Base-by-base conservation (phyloP, 139 green algal species). In the Chlamydomonas eustigma region DNA sequence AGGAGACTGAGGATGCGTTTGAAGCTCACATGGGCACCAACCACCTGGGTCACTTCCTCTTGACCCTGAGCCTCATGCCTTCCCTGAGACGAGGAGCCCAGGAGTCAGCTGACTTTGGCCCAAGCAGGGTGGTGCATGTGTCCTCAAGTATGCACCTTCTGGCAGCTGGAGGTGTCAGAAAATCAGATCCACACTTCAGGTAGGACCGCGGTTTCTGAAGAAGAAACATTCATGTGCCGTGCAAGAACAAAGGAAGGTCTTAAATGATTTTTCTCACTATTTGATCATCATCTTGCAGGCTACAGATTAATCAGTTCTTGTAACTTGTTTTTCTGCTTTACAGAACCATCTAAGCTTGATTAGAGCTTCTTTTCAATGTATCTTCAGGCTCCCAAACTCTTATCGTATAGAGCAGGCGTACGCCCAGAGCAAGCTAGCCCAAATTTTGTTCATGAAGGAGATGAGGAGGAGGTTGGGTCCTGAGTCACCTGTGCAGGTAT, bases 1-100 rank as follows among this genome's bases (percentile, higher is more conserved):
- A n/a, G n/a, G 73, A 84, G 37, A 94, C 88, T 0, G 4, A 25
- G 1, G 89, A 94, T 69, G 92, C 91, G 3, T 88, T 93, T 64
- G 92, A 97, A 74, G 44, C 80, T 25, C 92, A 97, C 82, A 88
- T 95, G 82, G 89, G 82, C 8, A 91, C 84, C 66, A 97, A 97
- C 87, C 84, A 94, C 83, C 74, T 97, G 33, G 87, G 84, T 12
- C 90, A 92, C 73, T 95, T 92, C 79, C 83, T 94, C 50, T 83
- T 97, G 25, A 93, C 89, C 0, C 24, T 34, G 18, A 31, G 5
- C 12, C 65, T 44, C 51, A 76, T 96, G 66, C 91, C 92, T 1
- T 67, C 74, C 8, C 74, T 96, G 51, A 71, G 69, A 1, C 39
- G 51, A 0, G 81, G 66, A 5, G 83, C 82, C 0, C 38, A 33